Percentiles rank a stretch among this genome's conserved stretches.
These are phyloP conservation scores for Zygnema circumcarinatum DNA, from an alignment of 139 green algal species.

Conservation along the genomic window DNA sequence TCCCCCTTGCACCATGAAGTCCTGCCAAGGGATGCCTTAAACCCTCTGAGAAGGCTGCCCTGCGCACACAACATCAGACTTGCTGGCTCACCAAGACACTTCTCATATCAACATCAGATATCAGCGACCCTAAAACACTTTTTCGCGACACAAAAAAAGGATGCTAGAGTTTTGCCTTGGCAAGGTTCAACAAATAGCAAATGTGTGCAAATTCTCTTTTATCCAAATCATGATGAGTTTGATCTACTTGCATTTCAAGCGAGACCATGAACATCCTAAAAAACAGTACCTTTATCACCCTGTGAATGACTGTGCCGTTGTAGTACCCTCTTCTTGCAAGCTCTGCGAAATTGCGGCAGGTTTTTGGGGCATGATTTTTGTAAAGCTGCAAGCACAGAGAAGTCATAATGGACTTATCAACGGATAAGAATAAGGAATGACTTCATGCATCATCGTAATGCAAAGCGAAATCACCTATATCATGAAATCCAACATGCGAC, in stretches of 20 bases:
- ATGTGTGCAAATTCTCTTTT: too few relatives aligned
- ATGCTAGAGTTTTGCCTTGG: too few relatives aligned
- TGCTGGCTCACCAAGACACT: too few relatives aligned
- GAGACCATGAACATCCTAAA: too few relatives aligned
- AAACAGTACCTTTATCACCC: constrained; percentile 74
- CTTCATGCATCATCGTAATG: neutral
- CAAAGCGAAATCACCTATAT: neutral
- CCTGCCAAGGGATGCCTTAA: constrained; percentile 26
- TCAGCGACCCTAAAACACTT: too few relatives aligned
- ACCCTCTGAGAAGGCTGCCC: neutral
- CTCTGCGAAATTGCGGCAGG: constrained; percentile 89
- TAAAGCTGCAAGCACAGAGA: constrained; percentile 77
- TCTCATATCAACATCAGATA: too few relatives aligned
- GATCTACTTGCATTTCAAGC: too few relatives aligned
- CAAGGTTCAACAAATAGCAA: too few relatives aligned
- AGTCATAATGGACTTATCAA: neutral
- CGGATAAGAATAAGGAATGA: neutral
- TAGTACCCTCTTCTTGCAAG: constrained; percentile 90
- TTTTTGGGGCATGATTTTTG: constrained; percentile 78
- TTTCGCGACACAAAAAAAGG: too few relatives aligned
- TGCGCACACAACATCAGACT: neutral
- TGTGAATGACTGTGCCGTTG: constrained; percentile 82
- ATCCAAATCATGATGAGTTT: too few relatives aligned
- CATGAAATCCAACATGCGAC: neutral
- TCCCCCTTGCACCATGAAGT: constrained; percentile 70